A percentile compares a stretch with the other conserved stretches of the same genome.
Conservation (phyloP, 495 filamentous ascomycete species). For the Trichoderma parareesei region DNA sequence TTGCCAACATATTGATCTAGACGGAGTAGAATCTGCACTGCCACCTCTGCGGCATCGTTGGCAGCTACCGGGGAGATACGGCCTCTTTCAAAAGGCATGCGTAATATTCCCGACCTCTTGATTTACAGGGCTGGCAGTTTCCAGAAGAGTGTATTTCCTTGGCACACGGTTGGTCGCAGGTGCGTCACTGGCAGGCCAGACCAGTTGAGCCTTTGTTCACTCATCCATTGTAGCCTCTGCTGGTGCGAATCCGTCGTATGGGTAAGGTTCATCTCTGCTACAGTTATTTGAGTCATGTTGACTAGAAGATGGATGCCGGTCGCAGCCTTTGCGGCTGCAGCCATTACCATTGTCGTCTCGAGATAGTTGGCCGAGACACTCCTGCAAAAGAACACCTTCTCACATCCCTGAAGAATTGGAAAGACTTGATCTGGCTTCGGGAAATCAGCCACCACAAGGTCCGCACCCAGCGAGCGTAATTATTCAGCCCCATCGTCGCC, state of each 20-base stretch:
- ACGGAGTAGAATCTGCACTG: constrained; percentile 4
- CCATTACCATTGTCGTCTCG: constrained; percentile 12
- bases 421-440: constrained; percentile 11
- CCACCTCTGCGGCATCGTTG: constrained; percentile 8
- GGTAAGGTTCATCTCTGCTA: constrained; percentile 9
- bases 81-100: constrained; percentile 6
- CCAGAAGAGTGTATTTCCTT: constrained; percentile 12
- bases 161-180: constrained; percentile 12
- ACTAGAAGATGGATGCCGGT: constrained; percentile 2
- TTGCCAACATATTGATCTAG: not conserved
- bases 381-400: constrained; percentile 6
- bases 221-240: constrained; percentile 13
- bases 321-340: constrained; percentile 10
- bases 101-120: not conserved
- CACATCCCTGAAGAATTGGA: constrained; percentile 4
- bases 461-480: constrained; percentile 10
- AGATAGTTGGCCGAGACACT: constrained; percentile 10
- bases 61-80: constrained; percentile 11
- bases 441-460: constrained; percentile 12
- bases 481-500: constrained; percentile 10
- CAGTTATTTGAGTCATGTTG: constrained; percentile 14
- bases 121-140: not conserved
- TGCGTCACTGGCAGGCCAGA: constrained; percentile 12
- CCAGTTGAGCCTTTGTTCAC: constrained; percentile 13
- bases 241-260: constrained; percentile 13